These are phyloP conservation scores for Porcisia deanei DNA, from an alignment of 208 protist species.

Conservation along the genomic window DNA sequence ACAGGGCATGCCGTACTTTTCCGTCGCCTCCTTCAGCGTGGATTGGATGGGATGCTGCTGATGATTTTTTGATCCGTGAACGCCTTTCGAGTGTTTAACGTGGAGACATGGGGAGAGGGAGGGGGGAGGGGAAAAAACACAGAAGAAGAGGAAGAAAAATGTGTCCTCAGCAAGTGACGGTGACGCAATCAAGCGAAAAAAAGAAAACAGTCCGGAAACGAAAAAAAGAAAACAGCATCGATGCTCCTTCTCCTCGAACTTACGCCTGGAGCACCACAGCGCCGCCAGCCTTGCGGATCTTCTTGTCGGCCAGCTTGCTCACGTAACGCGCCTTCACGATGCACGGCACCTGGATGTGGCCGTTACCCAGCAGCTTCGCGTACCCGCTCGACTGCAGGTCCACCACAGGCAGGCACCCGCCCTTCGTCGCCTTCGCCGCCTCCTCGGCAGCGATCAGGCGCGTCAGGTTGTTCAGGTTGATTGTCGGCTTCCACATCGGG, in stretches of 20 bases:
- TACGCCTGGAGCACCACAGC: slow-evolving; percentile 98
- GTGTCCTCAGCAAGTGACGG: neutral
- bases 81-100: too few species aligned
- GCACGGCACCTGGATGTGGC: slow-evolving; percentile 97
- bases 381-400: slow-evolving; percentile 97
- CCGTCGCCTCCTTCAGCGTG: neutral
- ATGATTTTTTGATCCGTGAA: too few species aligned
- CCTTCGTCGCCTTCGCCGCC: slow-evolving; percentile 74
- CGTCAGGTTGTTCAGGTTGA: slow-evolving; percentile 99
- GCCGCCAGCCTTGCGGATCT: slow-evolving; percentile 99
- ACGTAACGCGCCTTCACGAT: slow-evolving; percentile 99
- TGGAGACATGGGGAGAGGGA: neutral
- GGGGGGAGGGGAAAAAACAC: neutral
- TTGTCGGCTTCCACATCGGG: slow-evolving; percentile 93
- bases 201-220: slow-evolving; percentile 22
- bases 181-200: neutral
- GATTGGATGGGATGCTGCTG: too few species aligned
- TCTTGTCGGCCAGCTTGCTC: slow-evolving; percentile 98
- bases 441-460: slow-evolving; percentile 95
- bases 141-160: too few species aligned
- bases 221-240: slow-evolving; percentile 18
- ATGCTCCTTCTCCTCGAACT: slow-evolving; percentile 3
- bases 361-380: slow-evolving; percentile 99
- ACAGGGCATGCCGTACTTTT: neutral
- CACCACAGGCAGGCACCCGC: slow-evolving; percentile 97